Conservation (phyloP, 1,284 basidiomycete species). For the Marasmius fiardii region DNA sequence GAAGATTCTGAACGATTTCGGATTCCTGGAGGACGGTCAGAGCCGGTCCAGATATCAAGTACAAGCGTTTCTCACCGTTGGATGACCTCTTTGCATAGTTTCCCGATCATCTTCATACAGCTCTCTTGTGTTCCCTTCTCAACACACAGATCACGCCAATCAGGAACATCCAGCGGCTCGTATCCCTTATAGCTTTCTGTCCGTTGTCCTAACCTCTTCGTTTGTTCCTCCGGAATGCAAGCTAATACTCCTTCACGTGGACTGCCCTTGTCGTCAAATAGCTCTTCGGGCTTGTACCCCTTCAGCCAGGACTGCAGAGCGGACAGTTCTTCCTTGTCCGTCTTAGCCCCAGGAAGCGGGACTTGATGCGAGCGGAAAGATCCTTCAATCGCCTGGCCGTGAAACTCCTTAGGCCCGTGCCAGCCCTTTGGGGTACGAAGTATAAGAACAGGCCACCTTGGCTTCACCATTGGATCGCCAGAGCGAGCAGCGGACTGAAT, state of each 20-base stretch:
- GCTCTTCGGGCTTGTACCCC: conserved; percentile 60
- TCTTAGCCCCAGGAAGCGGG: conserved; percentile 72
- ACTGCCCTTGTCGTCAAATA: conserved; percentile 54
- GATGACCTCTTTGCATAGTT: conserved; percentile 57
- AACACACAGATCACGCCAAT: conserved; percentile 59
- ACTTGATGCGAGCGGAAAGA: conserved; percentile 79
- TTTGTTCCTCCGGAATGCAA: conserved; percentile 49
- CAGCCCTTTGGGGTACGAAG: conserved; percentile 83
- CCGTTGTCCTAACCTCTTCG: conserved; percentile 62
- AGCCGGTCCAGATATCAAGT: not conserved
- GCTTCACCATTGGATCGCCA: conserved; percentile 76
- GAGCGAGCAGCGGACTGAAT: conserved; percentile 78
- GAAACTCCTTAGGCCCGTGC: conserved; percentile 62
- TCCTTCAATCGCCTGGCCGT: conserved; percentile 74
- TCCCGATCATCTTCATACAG: conserved; percentile 77
- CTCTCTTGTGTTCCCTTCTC: conserved; percentile 58
- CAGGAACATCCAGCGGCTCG: conserved; percentile 56
- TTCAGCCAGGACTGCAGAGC: conserved; percentile 68
- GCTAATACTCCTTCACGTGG: conserved; percentile 51
- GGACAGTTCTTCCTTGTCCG: conserved; percentile 57
- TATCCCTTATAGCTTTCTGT: conserved; percentile 68
- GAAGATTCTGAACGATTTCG: conserved; percentile 79
- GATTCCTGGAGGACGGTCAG: conserved; percentile 48
- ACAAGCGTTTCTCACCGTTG: conserved; percentile 35
- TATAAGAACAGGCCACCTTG: conserved; percentile 84